Percentiles rank a stretch among this genome's conserved stretches.
phyloP scores from a whole-genome alignment of 1,284 basidiomycete genomes.

The Moesziomyces parantarcticus region DNA sequence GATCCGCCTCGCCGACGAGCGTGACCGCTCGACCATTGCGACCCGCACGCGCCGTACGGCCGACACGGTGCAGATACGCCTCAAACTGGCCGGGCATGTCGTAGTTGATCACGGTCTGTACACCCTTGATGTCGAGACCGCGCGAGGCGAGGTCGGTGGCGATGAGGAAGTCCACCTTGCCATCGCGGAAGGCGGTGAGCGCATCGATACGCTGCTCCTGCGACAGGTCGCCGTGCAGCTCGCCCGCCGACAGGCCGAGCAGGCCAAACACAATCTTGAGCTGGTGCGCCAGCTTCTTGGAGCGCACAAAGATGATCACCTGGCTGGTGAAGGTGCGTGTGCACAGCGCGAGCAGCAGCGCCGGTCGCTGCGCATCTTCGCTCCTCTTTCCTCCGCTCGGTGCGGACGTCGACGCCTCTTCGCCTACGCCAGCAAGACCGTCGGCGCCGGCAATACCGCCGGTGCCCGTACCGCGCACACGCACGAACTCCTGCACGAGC shows the following conservation, averaged over 20 bases:
- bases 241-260: slow-evolving; percentile 85
- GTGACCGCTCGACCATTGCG: slow-evolving; percentile 78
- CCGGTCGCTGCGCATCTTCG: slow-evolving; percentile 96
- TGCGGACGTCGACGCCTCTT: slow-evolving; percentile 73
- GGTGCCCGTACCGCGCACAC: slow-evolving; percentile 48
- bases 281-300: slow-evolving; percentile 98
- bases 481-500: slow-evolving; percentile 88
- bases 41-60: slow-evolving; percentile 68
- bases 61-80: slow-evolving; percentile 96
- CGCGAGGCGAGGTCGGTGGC: slow-evolving; percentile 98
- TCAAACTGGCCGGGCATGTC: slow-evolving; percentile 97
- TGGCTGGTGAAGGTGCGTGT: slow-evolving; percentile 85
- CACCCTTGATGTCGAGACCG: slow-evolving; percentile 97
- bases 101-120: slow-evolving; percentile 95
- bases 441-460: slow-evolving; percentile 68
- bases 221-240: slow-evolving; percentile 94
- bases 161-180: slow-evolving; percentile 82
- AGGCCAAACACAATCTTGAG: slow-evolving; percentile 91
- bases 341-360: slow-evolving; percentile 87
- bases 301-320: slow-evolving; percentile 98
- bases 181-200: slow-evolving; percentile 84
- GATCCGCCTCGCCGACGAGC: slow-evolving; percentile 92
- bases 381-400: slow-evolving; percentile 53
- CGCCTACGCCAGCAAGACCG: slow-evolving; percentile 80
- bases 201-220: slow-evolving; percentile 96